Conservation (phyloP, 1,139 yeast species). For the Yamadazyma epiphylla region DNA sequence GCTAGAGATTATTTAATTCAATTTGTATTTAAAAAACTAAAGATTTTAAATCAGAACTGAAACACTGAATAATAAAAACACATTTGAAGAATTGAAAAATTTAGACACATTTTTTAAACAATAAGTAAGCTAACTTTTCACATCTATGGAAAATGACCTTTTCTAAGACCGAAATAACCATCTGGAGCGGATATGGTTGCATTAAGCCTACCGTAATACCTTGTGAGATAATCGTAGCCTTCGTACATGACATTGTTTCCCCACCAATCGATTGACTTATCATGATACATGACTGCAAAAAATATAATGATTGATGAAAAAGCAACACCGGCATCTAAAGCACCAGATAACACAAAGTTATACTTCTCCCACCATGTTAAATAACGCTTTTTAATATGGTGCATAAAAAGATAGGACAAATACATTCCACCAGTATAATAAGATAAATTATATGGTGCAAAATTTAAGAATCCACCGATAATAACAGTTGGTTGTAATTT, state of each 20-base stretch:
- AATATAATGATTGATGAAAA: constrained; percentile 51
- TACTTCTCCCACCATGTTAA: constrained; percentile 59
- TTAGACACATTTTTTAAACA: too few relatives aligned
- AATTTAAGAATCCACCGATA: constrained; percentile 30
- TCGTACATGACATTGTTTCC: constrained; percentile 43
- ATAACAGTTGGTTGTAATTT: constrained; percentile 35
- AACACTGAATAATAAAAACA: too few relatives aligned
- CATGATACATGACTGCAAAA: constrained; percentile 48
- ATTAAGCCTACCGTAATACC: too few relatives aligned
- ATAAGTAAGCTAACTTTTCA: too few relatives aligned
- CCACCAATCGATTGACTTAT: constrained; percentile 53
- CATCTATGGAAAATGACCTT: constrained; percentile 36
- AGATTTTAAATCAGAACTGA: too few relatives aligned
- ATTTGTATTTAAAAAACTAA: too few relatives aligned
- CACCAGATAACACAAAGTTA: constrained; percentile 55
- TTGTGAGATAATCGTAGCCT: too few relatives aligned
- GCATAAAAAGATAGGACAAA: constrained; percentile 46
- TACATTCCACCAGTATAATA: constrained; percentile 48
- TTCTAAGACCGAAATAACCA: constrained; percentile 42
- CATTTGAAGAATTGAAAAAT: too few relatives aligned
- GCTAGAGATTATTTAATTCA: too few relatives aligned
- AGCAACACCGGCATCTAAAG: constrained; percentile 56
- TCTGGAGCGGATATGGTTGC: too few relatives aligned
- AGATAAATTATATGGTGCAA: constrained; percentile 51
- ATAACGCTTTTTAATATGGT: constrained; percentile 42